A percentile compares a stretch with the other conserved stretches of the same genome.
These are phyloP conservation scores for Podaxis sp. DNA, from an alignment of 768 basidiomycete species.

Conservation along the genomic window DNA sequence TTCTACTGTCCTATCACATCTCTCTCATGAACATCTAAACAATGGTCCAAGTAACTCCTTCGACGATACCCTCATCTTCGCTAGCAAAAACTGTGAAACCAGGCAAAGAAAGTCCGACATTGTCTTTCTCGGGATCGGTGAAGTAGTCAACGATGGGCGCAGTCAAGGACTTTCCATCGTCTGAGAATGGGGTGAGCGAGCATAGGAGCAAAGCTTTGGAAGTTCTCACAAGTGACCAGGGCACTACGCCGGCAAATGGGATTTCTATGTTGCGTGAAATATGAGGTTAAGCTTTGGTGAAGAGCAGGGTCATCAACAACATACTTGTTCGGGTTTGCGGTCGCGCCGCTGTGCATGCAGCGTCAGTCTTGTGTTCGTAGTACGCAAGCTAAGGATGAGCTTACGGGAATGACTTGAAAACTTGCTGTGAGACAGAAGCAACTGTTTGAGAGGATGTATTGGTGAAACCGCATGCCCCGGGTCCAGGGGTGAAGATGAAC, in stretches of 20 bases:
- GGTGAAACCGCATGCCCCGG: constrained; percentile 40
- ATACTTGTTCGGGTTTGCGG: constrained; percentile 28
- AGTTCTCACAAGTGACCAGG: constrained; percentile 26
- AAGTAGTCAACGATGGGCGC: constrained; percentile 33
- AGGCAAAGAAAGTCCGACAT: constrained; percentile 28
- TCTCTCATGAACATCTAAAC: constrained; percentile 7
- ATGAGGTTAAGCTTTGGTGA: background rate
- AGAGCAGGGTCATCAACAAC: background rate
- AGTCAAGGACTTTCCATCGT: constrained; percentile 21
- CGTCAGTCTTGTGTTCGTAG: background rate
- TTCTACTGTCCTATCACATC: background rate
- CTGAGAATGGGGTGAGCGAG: constrained; percentile 17
- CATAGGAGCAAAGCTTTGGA: background rate
- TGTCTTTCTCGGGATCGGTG: constrained; percentile 14
- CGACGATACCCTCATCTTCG: constrained; percentile 27
- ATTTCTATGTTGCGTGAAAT: constrained; percentile 22
- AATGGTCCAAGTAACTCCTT: constrained; percentile 29
- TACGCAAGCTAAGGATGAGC: constrained; percentile 10
- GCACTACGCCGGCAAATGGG: constrained; percentile 31
- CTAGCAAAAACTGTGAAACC: constrained; percentile 29
- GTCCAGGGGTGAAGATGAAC: constrained; percentile 33
- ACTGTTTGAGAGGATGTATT: constrained; percentile 33
- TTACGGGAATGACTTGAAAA: constrained; percentile 37
- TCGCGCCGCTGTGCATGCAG: constrained; percentile 22
- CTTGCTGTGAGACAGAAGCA: constrained; percentile 32